Conservation (phyloP, 495 filamentous ascomycete species). For the Darksidea phi region DNA sequence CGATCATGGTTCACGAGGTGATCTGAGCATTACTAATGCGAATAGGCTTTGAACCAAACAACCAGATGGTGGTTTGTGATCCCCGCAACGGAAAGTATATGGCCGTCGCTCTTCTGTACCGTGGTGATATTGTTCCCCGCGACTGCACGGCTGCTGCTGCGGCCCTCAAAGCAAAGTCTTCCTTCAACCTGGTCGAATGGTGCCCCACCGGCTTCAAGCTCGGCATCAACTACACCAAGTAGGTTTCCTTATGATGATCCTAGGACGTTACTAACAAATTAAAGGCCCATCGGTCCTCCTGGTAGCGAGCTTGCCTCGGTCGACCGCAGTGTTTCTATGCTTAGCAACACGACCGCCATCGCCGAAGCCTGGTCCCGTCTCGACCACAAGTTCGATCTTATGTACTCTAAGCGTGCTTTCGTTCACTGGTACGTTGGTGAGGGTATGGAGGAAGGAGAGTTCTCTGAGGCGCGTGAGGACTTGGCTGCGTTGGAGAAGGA, state of each 20-base stretch:
- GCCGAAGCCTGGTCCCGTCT: conserved; percentile 86
- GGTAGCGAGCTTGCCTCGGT: conserved; percentile 75
- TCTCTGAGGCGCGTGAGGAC: conserved; percentile 87
- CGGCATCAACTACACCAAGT: conserved; percentile 74
- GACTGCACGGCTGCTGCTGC: conserved; percentile 80
- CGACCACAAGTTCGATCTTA: conserved; percentile 93
- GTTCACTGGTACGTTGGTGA: conserved; percentile 96
- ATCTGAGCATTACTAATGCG: not conserved
- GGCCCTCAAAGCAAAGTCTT: conserved; percentile 77
- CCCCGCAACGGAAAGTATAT: conserved; percentile 93
- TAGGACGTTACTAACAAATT: conserved; percentile 8
- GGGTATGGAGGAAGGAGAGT: conserved; percentile 95
- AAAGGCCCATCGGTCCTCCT: conserved; percentile 76
- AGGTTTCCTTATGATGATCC: not conserved
- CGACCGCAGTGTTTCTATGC: conserved; percentile 84
- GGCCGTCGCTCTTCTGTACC: conserved; percentile 86
- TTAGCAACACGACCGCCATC: conserved; percentile 89
- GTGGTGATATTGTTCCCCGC: conserved; percentile 82
- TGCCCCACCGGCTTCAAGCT: conserved; percentile 96
- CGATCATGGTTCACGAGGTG: not conserved
- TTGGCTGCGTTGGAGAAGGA: conserved; percentile 86
- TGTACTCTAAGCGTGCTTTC: conserved; percentile 95
- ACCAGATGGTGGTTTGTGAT: conserved; percentile 95
- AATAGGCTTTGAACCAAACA: conserved; percentile 79
- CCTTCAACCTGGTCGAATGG: conserved; percentile 93